phyloP scores from a whole-genome alignment of 2,329 filamentous ascomycete genomes.

The Cercospora citrullina region DNA sequence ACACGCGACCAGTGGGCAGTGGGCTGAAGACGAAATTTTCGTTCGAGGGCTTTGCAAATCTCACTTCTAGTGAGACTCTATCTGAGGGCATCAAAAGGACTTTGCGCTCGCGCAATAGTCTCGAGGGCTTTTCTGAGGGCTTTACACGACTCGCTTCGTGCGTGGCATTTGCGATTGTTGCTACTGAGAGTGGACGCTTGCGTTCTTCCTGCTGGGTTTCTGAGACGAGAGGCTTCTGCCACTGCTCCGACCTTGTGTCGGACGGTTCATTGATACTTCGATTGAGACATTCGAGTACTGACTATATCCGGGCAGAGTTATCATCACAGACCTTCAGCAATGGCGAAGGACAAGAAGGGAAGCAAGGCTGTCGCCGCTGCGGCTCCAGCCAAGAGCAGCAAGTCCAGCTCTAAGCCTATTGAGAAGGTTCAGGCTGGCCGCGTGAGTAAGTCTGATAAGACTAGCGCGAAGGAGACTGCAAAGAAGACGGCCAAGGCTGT shows the following conservation, averaged over 20 bases:
- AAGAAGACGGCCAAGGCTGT: conserved; percentile 51
- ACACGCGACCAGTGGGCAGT: conserved; percentile 50
- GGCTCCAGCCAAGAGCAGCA: conserved; percentile 33
- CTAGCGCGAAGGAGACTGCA: conserved; percentile 54
- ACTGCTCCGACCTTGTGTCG: conserved; percentile 18
- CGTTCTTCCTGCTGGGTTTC: conserved; percentile 40
- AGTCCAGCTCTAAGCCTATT: conserved; percentile 31
- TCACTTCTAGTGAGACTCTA: conserved; percentile 31
- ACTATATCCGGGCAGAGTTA: conserved; percentile 28
- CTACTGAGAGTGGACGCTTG: conserved; percentile 46
- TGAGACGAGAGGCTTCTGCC: conserved; percentile 38
- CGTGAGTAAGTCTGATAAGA: conserved; percentile 68
- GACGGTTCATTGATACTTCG: conserved; percentile 18
- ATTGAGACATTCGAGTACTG: conserved; percentile 29
- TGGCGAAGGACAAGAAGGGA: conserved; percentile 49
- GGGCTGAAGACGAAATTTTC: conserved; percentile 44
- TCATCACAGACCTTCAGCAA: conserved; percentile 40
- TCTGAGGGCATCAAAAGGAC: conserved; percentile 38
- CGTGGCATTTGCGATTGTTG: conserved; percentile 39
- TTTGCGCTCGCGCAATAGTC: conserved; percentile 28
- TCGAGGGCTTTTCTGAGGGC: conserved; percentile 40
- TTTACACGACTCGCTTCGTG: conserved; percentile 36
- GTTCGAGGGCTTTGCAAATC: conserved; percentile 40
- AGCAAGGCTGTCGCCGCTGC: conserved; percentile 36
- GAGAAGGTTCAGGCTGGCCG: conserved; percentile 64